Percentiles rank a stretch among this genome's conserved stretches.
Evolutionary conservation across 2,329 filamentous ascomycete genomes (phyloP).

Genomic region (Hypoxylon sp.): DNA sequence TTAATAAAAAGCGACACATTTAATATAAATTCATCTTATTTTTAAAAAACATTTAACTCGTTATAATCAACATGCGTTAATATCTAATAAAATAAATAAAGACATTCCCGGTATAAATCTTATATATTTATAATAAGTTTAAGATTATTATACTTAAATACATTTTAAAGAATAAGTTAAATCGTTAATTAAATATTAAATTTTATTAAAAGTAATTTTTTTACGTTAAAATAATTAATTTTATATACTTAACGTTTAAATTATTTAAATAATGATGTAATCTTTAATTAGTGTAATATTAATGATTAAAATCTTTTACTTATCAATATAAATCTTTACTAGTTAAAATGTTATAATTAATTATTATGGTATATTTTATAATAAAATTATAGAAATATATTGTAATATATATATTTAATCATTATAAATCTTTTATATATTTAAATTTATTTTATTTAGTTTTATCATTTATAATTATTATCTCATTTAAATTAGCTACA

Average conservation of each 20-base stretch:
- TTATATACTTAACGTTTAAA: not conserved
- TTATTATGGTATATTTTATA: not conserved
- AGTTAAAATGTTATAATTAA: slow-evolving; percentile 2
- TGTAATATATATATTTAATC: slow-evolving; percentile 3
- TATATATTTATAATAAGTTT: not conserved
- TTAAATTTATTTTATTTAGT: not conserved
- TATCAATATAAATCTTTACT: slow-evolving; percentile 2
- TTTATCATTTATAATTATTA: not conserved
- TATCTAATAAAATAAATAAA: not conserved
- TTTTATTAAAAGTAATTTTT: slow-evolving; percentile 1
- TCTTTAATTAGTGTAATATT: too few relatives aligned
- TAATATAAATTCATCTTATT: too few relatives aligned
- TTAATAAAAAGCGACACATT: too few relatives aligned
- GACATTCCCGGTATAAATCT: not conserved
- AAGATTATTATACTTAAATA: not conserved
- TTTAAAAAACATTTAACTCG: not conserved
- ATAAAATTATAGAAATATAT: not conserved
- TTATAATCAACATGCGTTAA: not conserved
- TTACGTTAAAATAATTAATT: not conserved
- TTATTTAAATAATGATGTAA: not conserved
- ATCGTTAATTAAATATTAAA: slow-evolving; percentile 5
- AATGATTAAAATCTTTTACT: not conserved
- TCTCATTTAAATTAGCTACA: too few relatives aligned
- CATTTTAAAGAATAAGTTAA: not conserved
- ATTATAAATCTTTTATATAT: not conserved